Conservation (phyloP, 2,329 filamentous ascomycete species). For the Cryphonectria naterciae region DNA sequence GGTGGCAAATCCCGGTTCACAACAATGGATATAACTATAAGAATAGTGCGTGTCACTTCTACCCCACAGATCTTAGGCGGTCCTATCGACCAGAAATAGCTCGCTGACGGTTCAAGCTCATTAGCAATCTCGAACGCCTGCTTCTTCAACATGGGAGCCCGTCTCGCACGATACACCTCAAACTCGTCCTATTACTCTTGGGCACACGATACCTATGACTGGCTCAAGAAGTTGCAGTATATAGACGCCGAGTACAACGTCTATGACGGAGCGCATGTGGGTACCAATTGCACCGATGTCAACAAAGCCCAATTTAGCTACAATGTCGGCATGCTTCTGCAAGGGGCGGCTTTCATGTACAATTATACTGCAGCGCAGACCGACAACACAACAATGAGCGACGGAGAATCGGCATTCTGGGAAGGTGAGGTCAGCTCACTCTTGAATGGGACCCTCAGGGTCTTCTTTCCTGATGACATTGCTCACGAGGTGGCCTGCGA, state of each 20-base stretch:
- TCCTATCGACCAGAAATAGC: neutral
- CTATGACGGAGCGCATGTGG: conserved; percentile 59
- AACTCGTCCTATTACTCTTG: conserved; percentile 60
- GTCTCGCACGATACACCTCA: conserved; percentile 64
- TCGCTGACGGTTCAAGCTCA: neutral
- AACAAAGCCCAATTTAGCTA: conserved; percentile 60
- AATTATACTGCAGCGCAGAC: conserved; percentile 51
- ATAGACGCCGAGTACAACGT: conserved; percentile 62
- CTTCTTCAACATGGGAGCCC: conserved; percentile 57
- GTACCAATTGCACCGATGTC: conserved; percentile 55
- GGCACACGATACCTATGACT: conserved; percentile 61
- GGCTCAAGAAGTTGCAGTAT: conserved; percentile 54
- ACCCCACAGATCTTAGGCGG: neutral
- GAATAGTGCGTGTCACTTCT: conserved; percentile 1
- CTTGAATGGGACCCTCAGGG: conserved; percentile 45
- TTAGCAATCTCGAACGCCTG: conserved; percentile 48
- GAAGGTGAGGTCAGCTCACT: conserved; percentile 52
- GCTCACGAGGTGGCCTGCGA: conserved; percentile 64
- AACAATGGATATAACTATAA: conserved; percentile 26
- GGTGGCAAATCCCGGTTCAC: conserved; percentile 23
- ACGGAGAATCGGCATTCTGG: conserved; percentile 38
- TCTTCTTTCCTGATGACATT: conserved; percentile 51
- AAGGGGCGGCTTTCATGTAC: conserved; percentile 63
- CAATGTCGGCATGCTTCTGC: conserved; percentile 56
- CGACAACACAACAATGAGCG: conserved; percentile 18